Percentiles rank a stretch among this genome's conserved stretches.
These are phyloP conservation scores for slime mould (Dictyostelium discoideum) DNA, from an alignment of 78 protist species.

Conservation along the genomic window dicty_2.7 NC_007090.3:3335001-3335500, in stretches of 20 bases:
- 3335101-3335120: not conserved
- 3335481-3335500: too few relatives aligned
- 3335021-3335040: constrained; percentile 69
- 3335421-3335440: too few relatives aligned
- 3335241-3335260: too few relatives aligned
- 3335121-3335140: not conserved
- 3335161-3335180: not conserved
- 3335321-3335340: not conserved
- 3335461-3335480: too few relatives aligned
- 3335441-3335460: too few relatives aligned
- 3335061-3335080: not conserved
- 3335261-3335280: not conserved
- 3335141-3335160: not conserved
- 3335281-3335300: not conserved
- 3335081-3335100: not conserved
- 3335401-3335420: too few relatives aligned
- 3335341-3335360: not conserved
- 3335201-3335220: not conserved
- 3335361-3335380: not conserved
- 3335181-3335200: not conserved
- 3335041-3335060: constrained; percentile 54
- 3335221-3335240: not conserved
- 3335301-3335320: too few relatives aligned
- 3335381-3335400: too few relatives aligned
- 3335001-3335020: constrained; percentile 55